Percentiles rank a stretch among this genome's conserved stretches.
Evolutionary conservation across 1,284 basidiomycete genomes (phyloP).

Genomic region (Cerioporus squamosus): DNA sequence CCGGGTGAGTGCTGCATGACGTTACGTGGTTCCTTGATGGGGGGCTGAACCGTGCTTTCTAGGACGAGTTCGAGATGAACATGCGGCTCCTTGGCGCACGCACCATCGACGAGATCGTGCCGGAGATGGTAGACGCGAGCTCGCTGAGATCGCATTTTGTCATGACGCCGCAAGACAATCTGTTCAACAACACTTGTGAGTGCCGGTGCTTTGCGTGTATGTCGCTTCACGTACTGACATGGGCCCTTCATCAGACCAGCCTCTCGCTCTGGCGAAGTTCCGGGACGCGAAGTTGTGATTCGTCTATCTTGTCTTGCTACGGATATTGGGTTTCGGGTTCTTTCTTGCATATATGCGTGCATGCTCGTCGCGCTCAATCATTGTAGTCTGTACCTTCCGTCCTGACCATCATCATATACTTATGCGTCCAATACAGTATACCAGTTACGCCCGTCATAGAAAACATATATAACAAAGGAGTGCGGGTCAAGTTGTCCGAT

Average conservation of each 20-base stretch:
- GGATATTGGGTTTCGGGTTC: neutral
- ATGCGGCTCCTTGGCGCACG: slow-evolving; percentile 85
- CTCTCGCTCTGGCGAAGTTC: slow-evolving; percentile 29
- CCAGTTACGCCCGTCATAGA: no score
- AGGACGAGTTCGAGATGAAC: slow-evolving; percentile 95
- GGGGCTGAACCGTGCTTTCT: neutral
- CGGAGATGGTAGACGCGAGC: slow-evolving; percentile 85
- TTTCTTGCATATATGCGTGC: neutral
- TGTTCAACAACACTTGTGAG: slow-evolving; percentile 81
- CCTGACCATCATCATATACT: no score
- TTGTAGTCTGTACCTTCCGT: no score
- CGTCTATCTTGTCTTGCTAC: no score
- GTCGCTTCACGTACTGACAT: neutral
- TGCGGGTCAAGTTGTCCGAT: no score
- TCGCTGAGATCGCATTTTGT: slow-evolving; percentile 65
- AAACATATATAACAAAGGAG: no score
- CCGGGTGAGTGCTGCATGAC: slow-evolving; percentile 50
- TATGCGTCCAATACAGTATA: no score
- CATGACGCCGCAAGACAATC: slow-evolving; percentile 65
- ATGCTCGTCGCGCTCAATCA: neutral
- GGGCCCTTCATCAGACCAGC: slow-evolving; percentile 23
- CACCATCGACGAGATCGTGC: slow-evolving; percentile 75
- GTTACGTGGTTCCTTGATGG: no score
- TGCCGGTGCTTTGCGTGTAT: slow-evolving; percentile 4
- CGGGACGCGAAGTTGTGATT: slow-evolving; percentile 27